Evolutionary conservation across 1,139 yeast genomes (phyloP).

Genomic region (Candida dubliniensis): DNA sequence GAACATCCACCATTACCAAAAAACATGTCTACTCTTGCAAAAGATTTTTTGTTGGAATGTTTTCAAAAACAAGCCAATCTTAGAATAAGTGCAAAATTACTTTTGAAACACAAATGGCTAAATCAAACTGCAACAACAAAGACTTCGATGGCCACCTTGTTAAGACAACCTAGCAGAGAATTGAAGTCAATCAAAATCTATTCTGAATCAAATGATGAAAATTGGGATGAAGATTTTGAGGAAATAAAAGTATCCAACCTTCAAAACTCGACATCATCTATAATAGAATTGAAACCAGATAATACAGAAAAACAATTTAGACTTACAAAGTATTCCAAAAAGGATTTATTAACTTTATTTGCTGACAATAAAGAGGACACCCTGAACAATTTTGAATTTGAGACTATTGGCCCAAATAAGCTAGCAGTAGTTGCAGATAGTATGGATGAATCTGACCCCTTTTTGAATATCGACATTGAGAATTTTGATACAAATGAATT

Average conservation of each 20-base stretch:
- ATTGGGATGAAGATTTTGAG: constrained; percentile 38
- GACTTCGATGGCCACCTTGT: constrained; percentile 2
- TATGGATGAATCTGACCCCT: constrained; percentile 38
- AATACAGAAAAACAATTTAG: background rate
- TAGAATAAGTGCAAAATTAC: constrained; percentile 55
- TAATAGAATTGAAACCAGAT: background rate
- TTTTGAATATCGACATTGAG: constrained; percentile 40
- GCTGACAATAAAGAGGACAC: constrained; percentile 26
- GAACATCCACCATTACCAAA: constrained; percentile 78
- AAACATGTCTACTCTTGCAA: constrained; percentile 50
- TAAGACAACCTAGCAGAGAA: constrained; percentile 13
- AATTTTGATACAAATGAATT: constrained; percentile 45
- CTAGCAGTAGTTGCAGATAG: constrained; percentile 4
- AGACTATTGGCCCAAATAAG: constrained; percentile 1
- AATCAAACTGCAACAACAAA: constrained; percentile 13
- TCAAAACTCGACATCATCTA: constrained; percentile 3
- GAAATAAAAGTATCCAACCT: constrained; percentile 17
- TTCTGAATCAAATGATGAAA: constrained; percentile 32
- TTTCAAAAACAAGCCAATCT: constrained; percentile 73
- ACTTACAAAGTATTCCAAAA: constrained; percentile 20
- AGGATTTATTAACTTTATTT: constrained; percentile 32
- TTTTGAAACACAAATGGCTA: constrained; percentile 67
- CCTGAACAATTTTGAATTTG: constrained; percentile 4
- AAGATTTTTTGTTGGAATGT: constrained; percentile 71
- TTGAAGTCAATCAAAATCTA: constrained; percentile 26